Base-by-base conservation (phyloP, 345 rosid species). In the Anacardium occidentale region DNA sequence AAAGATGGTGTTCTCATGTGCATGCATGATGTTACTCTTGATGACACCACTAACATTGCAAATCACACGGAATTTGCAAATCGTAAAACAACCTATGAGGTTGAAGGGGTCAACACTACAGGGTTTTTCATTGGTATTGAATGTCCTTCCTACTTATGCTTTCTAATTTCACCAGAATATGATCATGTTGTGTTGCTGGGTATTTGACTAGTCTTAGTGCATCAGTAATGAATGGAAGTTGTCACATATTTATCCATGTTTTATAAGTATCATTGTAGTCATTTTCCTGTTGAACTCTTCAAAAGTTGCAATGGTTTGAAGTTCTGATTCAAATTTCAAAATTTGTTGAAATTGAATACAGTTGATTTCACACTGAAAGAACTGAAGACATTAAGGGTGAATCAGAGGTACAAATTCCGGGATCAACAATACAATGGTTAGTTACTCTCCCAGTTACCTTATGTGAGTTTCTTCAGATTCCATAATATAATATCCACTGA, bases 371-470 rank as follows among this genome's bases (percentile, higher is more conserved):
- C 97, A 1, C 72, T 90, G 26, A 32, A 88, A 70, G 97, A 94
- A 70, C 82, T 94, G 63, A 88, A 85, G 82, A 83, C 68, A 64
- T 79, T 94, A 69, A 79, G 97, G 24, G 91, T 86, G 73, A 94
- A 87, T 76, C 98, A 94, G 87, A 82, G 98, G 69, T 90, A 65
- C 80, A 71, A 75, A 54, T 90, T 89, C 79, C 88, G 98, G 45
- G 96, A 94, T 85, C 96, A 89, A 74, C 90, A 90, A 66, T 90
- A 90, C 74, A 94, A 94, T 72, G 98, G 98, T 90, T 64, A 65
- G 86, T 77, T 56, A 52, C 70, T 68, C 24, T 62, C 48, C 52
- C 20, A 40, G 61, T 63, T 65, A 32, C 10, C 29, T 50, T 52
- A 32, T 56, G 70, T 60, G 74, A 58, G 34, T 55, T 47, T 60